Percentiles rank a stretch among this genome's conserved stretches.
Evolutionary conservation across 306 rosid species (phyloP).

Genomic region (Rosa lucieae): DNA sequence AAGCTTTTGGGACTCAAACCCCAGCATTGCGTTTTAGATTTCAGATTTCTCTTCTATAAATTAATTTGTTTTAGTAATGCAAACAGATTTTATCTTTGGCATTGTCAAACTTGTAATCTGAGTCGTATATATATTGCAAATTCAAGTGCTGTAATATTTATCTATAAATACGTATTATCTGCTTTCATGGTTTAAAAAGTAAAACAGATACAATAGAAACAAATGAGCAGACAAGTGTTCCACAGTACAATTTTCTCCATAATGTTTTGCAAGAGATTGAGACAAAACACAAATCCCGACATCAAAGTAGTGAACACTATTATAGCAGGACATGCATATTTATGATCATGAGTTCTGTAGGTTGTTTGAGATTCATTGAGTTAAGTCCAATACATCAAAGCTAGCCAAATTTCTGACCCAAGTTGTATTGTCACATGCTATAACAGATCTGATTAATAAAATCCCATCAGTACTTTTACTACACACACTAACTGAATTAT

Average conservation of each 20-base stretch:
- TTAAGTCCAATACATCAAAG: slow-evolving; percentile 30
- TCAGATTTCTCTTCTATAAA: too few species aligned
- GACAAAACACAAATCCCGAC: slow-evolving; percentile 21
- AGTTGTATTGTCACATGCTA: slow-evolving; percentile 41
- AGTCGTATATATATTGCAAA: not conserved
- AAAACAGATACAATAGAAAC: not conserved
- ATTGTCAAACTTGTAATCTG: not conserved
- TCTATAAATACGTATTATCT: not conserved
- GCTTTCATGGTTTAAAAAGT: not conserved
- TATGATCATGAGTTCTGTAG: slow-evolving; percentile 24
- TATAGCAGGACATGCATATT: not conserved
- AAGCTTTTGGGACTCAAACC: too few species aligned
- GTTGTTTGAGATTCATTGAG: slow-evolving; percentile 30
- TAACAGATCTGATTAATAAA: slow-evolving; percentile 46
- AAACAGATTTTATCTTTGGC: not conserved
- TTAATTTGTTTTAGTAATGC: not conserved
- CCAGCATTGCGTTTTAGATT: too few species aligned
- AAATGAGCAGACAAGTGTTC: not conserved
- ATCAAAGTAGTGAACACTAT: slow-evolving; percentile 1
- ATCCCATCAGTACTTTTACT: slow-evolving; percentile 31
- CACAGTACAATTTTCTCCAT: slow-evolving; percentile 1
- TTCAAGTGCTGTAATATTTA: too few species aligned
- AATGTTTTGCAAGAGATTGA: not conserved
- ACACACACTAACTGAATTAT: slow-evolving; percentile 37
- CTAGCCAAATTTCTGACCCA: slow-evolving; percentile 30